These are phyloP conservation scores for Penicillium verhagenii DNA, from an alignment of 495 filamentous ascomycete species.

Conservation along the genomic window DNA sequence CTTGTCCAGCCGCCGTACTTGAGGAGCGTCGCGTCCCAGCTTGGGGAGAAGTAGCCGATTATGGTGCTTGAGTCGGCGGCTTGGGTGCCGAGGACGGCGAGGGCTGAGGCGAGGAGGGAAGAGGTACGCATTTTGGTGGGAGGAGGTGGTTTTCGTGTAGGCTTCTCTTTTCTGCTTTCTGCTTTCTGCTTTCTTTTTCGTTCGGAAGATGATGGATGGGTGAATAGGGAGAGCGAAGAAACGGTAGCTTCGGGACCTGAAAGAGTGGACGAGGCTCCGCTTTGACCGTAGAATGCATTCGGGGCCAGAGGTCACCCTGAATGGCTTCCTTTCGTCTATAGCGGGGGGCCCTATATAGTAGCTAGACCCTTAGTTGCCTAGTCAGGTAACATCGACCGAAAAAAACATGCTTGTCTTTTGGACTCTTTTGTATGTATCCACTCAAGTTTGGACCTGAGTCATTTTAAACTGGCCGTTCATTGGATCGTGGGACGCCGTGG, in stretches of 20 bases:
- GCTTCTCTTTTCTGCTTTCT: neutral
- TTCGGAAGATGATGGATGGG: too few relatives aligned
- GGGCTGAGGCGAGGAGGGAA: conserved; percentile 10
- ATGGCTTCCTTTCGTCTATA: neutral
- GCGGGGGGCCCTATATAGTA: neutral
- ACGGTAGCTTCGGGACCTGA: too few relatives aligned
- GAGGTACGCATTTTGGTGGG: conserved; percentile 12
- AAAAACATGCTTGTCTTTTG: neutral
- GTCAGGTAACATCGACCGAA: neutral
- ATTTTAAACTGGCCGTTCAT: neutral
- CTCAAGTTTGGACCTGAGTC: neutral
- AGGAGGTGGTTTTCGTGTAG: neutral
- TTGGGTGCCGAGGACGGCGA: conserved; percentile 7
- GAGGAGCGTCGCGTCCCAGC: neutral
- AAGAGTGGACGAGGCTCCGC: too few relatives aligned
- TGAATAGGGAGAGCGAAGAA: too few relatives aligned
- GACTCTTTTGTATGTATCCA: neutral
- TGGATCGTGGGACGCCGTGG: neutral
- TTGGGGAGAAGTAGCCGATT: conserved; percentile 11
- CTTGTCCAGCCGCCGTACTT: conserved; percentile 10
- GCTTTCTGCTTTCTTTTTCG: too few relatives aligned
- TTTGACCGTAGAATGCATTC: neutral
- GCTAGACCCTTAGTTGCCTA: neutral
- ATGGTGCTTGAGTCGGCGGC: conserved; percentile 2
- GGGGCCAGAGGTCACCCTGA: neutral